Base-by-base conservation (phyloP, 257 asterid genomes). In the Solanum tarijense region DNA sequence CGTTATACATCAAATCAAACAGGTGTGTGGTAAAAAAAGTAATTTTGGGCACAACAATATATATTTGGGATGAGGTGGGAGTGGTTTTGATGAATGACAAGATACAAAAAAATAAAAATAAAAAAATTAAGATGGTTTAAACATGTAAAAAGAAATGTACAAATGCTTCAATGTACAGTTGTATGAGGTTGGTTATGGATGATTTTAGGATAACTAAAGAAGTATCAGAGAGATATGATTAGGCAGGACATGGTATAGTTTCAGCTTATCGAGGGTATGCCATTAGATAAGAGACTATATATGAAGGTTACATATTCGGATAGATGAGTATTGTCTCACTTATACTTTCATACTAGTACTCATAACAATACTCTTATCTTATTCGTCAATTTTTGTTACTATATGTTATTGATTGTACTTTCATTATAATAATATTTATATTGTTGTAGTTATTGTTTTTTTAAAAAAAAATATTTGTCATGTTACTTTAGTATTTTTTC, bases 1-100 rank as follows among this genome's bases (percentile, higher is more conserved):
- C 71, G 58, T 90, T 88, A 86, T 55, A 91, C 92, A 93, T 93
- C 93, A 72, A 90, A 90, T 91, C 95, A 41, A 41, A 89, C 95
- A 92, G 93, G 91, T 92, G 95, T 91, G 87, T 88, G 88, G 89
- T 72, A 2, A 16, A 48, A 48, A 48, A 12, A 13, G 60, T 48
- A 2, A 13, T 2, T 43, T 14, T 48, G 21, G 60, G 60, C 60
- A 48, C 60, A 13, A 9, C 46, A 39, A 39, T 39, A 39, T 39
- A 39, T 39, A 39, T 39, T 39, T 39, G 11, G 46, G 46, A 39
- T 10, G 4, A 39, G 46, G 46, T 39, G 46, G 46, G 11, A 39
- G 46, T 39, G 46, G 4, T 39, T 9, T 39, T 39, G 46, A 39
- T 39, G 43, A 39, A 39, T 39, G 12, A 39, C 46, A 39, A 9